These are phyloP conservation scores for Vitis rotundifolia DNA, from an alignment of 164 flowering plant genomes.

Conservation along the genomic window DNA sequence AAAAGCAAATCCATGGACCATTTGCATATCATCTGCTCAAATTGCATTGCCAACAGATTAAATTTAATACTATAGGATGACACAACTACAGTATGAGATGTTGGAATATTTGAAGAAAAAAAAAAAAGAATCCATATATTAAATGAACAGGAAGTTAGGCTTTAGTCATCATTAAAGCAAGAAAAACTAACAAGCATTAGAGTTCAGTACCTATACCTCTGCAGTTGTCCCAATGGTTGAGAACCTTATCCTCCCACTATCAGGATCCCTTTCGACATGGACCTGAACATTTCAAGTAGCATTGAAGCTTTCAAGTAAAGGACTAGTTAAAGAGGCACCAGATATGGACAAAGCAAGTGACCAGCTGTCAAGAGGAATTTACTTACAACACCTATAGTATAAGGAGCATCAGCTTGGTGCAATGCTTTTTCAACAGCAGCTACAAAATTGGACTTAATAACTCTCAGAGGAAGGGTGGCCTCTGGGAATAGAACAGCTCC, in stretches of 20 bases:
- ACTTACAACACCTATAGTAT: constrained; percentile 90
- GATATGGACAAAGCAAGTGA: constrained; percentile 1
- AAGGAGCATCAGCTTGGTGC: constrained; percentile 62
- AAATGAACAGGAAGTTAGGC: not conserved
- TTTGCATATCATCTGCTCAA: not conserved
- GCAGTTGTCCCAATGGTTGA: constrained; percentile 86
- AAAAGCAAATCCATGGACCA: not conserved
- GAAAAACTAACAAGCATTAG: not conserved
- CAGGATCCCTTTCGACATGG: constrained; percentile 42
- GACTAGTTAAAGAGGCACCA: not conserved
- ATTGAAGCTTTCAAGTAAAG: not conserved
- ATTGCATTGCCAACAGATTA: no score
- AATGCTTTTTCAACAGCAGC: constrained; percentile 75
- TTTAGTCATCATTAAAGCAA: no score
- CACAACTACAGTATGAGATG: no score
- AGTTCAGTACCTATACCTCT: constrained; percentile 50
- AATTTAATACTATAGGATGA: no score
- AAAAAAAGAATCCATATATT: not conserved
- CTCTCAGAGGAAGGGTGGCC: constrained; percentile 87
- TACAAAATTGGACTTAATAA: constrained; percentile 58
- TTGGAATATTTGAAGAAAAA: no score
- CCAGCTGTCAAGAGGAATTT: constrained; percentile 6
- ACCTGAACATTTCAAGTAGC: constrained; percentile 43
- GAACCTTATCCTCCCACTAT: constrained; percentile 36
- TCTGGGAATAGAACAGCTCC: constrained; percentile 93